phyloP scores from a whole-genome alignment of 768 basidiomycete species.

The Lactifluus pinguis region DNA sequence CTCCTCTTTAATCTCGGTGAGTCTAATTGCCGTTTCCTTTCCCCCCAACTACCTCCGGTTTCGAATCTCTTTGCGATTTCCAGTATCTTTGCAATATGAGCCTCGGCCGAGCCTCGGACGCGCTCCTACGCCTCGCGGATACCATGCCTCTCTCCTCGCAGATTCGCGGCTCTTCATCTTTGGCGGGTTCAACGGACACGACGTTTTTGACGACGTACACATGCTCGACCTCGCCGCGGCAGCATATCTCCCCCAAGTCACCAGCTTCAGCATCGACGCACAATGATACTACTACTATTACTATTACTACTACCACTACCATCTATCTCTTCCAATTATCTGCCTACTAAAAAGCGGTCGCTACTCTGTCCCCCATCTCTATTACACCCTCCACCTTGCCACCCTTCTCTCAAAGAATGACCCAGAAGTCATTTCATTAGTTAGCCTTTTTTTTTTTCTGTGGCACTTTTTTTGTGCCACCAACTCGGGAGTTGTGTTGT shows the following conservation, averaged over 20 bases:
- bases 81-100: conserved; percentile 84
- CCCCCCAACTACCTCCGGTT: too few species aligned
- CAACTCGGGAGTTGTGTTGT: neutral
- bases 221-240: conserved; percentile 79
- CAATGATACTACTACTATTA: conserved; percentile 5
- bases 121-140: conserved; percentile 67
- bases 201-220: conserved; percentile 78
- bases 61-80: neutral
- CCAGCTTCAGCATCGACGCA: conserved; percentile 37
- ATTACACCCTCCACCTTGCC: neutral
- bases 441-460: too few species aligned
- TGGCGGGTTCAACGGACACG: conserved; percentile 81
- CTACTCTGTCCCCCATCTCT: neutral
- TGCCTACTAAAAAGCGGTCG: neutral
- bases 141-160: conserved; percentile 73
- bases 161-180: conserved; percentile 82
- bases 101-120: conserved; percentile 56
- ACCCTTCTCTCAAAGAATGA: neutral
- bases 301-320: too few species aligned
- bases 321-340: neutral
- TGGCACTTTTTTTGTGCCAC: neutral
- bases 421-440: neutral
- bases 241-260: conserved; percentile 87
- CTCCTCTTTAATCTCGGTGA: conserved; percentile 82
- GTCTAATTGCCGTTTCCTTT: conserved; percentile 21